Conservation (phyloP, 2,329 filamentous ascomycete genomes). For the Taxawa tesnikishii region DNA sequence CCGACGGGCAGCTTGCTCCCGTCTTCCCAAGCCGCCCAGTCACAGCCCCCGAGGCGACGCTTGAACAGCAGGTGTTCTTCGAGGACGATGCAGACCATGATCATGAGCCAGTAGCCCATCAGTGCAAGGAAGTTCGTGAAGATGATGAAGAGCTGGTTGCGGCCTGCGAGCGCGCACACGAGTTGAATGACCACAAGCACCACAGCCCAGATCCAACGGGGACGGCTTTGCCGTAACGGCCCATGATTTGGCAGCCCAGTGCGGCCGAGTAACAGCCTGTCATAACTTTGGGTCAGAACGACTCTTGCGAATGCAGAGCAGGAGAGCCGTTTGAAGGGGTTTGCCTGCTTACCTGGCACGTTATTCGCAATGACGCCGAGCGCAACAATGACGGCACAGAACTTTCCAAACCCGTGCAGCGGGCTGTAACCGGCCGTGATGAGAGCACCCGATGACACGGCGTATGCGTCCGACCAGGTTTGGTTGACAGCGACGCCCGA, state of each 20-base stretch:
- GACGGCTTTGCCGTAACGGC: constrained; percentile 37
- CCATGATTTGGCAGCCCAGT: constrained; percentile 33
- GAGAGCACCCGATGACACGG: constrained; percentile 33
- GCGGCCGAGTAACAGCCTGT: constrained; percentile 33
- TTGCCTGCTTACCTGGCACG: too few relatives aligned
- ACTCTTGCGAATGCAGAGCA: too few relatives aligned
- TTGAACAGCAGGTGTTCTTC: constrained; percentile 33
- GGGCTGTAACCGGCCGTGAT: constrained; percentile 34
- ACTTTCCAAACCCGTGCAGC: constrained; percentile 34
- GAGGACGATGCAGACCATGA: constrained; percentile 33
- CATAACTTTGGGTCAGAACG: constrained; percentile 33
- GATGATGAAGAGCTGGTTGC: constrained; percentile 28
- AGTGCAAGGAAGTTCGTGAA: constrained; percentile 33
- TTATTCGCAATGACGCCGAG: constrained; percentile 20
- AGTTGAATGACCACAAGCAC: constrained; percentile 29
- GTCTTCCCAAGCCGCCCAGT: constrained; percentile 33
- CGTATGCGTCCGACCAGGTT: constrained; percentile 25
- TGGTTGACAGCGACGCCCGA: constrained; percentile 1
- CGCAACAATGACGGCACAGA: constrained; percentile 28
- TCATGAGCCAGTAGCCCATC: constrained; percentile 35
- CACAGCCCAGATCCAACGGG: constrained; percentile 35
- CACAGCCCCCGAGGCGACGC: constrained; percentile 27
- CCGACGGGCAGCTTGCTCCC: constrained; percentile 29
- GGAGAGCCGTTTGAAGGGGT: constrained; percentile 28
- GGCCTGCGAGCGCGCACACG: constrained; percentile 31